Percentiles rank a stretch among this genome's conserved stretches.
phyloP scores from a whole-genome alignment of 2,329 filamentous ascomycete genomes.

The Colletotrichum paranaense region DNA sequence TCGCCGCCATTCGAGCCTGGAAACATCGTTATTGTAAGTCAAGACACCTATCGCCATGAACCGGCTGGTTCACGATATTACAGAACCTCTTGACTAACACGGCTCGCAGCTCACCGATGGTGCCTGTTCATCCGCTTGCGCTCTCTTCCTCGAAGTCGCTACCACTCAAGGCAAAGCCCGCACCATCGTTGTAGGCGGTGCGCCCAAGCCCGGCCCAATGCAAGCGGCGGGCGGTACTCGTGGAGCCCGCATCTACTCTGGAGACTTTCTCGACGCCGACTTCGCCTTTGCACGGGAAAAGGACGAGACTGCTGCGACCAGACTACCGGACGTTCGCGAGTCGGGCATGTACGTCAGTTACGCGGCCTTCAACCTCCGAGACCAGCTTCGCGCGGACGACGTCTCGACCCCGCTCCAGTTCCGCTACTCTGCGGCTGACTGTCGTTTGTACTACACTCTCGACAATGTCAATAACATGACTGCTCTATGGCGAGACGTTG shows the following conservation, averaged over 20 bases:
- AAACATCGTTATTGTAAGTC: constrained; percentile 21
- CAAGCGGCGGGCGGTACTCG: constrained; percentile 68
- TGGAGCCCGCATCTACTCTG: constrained; percentile 55
- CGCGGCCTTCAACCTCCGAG: constrained; percentile 21
- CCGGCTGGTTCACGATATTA: too few species aligned
- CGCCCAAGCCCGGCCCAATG: constrained; percentile 61
- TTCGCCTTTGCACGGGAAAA: constrained; percentile 11
- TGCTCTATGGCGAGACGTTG: constrained; percentile 61
- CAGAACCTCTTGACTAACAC: not conserved
- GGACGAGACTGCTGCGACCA: not conserved
- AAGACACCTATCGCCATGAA: too few species aligned
- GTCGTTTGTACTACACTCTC: constrained; percentile 66
- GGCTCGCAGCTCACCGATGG: constrained; percentile 59
- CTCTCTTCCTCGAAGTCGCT: constrained; percentile 68
- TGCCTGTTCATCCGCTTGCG: constrained; percentile 69
- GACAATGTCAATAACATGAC: constrained; percentile 62
- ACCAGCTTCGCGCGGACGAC: constrained; percentile 30
- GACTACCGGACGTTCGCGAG: not conserved
- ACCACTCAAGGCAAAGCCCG: constrained; percentile 63
- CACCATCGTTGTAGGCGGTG: constrained; percentile 69
- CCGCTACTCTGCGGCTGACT: constrained; percentile 66
- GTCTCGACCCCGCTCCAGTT: constrained; percentile 64
- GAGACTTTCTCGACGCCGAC: constrained; percentile 35
- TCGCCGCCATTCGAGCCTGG: not conserved
- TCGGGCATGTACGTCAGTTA: constrained; percentile 19